These are phyloP conservation scores for Fusarium sp. DNA, from an alignment of 2,329 filamentous ascomycete genomes.

Conservation along the genomic window DNA sequence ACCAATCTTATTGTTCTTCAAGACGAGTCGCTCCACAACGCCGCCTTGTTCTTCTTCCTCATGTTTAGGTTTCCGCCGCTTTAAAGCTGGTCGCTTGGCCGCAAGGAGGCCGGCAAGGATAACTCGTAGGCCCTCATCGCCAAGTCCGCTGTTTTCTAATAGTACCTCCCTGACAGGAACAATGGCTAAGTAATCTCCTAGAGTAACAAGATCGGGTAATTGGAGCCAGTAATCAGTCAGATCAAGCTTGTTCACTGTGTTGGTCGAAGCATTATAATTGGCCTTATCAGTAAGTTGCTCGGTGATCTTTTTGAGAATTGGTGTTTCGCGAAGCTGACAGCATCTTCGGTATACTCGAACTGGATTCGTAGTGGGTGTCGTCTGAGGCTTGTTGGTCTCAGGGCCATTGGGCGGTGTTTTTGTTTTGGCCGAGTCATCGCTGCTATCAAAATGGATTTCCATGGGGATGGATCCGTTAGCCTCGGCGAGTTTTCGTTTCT, in stretches of 20 bases:
- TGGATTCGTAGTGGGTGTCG: constrained; percentile 85
- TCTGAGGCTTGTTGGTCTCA: constrained; percentile 44
- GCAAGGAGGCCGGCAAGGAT: constrained; percentile 88
- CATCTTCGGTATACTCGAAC: constrained; percentile 93
- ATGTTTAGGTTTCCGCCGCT: constrained; percentile 60
- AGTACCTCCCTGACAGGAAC: constrained; percentile 90
- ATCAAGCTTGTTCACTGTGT: constrained; percentile 85
- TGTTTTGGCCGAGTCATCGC: constrained; percentile 62
- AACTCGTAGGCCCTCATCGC: constrained; percentile 86
- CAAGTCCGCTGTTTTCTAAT: constrained; percentile 87
- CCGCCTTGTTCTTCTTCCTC: constrained; percentile 67
- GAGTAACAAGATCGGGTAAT: constrained; percentile 82
- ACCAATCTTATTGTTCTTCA: constrained; percentile 94
- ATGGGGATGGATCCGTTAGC: constrained; percentile 88
- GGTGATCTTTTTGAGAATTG: constrained; percentile 90
- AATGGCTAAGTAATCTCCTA: constrained; percentile 93
- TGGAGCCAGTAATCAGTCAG: constrained; percentile 87
- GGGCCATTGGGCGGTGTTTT: constrained; percentile 27
- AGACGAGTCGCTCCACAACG: constrained; percentile 84
- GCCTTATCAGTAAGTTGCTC: constrained; percentile 82
- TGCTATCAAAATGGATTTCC: constrained; percentile 80
- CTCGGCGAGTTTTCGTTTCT: constrained; percentile 84
- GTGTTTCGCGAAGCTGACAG: constrained; percentile 92
- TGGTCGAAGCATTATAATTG: constrained; percentile 73
- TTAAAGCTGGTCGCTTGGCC: constrained; percentile 73